A percentile compares a stretch with the other conserved stretches of the same genome.
These are phyloP conservation scores for Patellifolia procumbens DNA, from an alignment of 179 eudicot species.

Conservation along the genomic window DNA sequence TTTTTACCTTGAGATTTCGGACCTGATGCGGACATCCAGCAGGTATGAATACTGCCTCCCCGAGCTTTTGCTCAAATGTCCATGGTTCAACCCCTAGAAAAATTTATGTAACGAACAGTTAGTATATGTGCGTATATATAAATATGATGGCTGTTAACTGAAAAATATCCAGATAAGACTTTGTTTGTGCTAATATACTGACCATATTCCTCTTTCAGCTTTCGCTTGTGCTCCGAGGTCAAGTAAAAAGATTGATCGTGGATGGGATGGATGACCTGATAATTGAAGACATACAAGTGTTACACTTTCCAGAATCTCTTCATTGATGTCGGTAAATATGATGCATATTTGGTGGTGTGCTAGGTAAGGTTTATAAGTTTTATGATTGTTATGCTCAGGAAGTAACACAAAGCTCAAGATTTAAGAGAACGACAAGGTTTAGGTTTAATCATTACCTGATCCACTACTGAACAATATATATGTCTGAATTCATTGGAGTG, in stretches of 20 bases:
- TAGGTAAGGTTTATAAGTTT: not conserved
- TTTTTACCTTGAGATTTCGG: constrained; percentile 61
- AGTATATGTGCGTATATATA: not conserved
- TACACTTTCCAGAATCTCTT: constrained; percentile 6
- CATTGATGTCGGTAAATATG: not conserved
- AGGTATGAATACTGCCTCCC: constrained; percentile 85
- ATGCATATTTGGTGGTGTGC: not conserved
- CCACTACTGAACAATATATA: constrained; percentile 61
- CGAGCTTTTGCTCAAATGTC: constrained; percentile 70
- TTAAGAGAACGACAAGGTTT: constrained; percentile 11
- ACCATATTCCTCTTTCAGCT: constrained; percentile 77
- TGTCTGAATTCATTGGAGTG: constrained; percentile 75
- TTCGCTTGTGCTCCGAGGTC: constrained; percentile 57
- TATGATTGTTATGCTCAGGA: not conserved
- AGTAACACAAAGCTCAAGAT: constrained; percentile 28
- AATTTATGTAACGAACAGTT: not conserved
- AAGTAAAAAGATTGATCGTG: constrained; percentile 76
- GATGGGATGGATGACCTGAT: constrained; percentile 65
- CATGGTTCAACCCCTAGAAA: constrained; percentile 63
- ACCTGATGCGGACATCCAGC: constrained; percentile 88
- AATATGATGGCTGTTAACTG: not conserved
- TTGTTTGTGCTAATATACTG: constrained; percentile 17
- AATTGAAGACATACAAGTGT: not conserved
- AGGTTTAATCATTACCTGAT: constrained; percentile 44
- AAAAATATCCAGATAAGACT: not conserved